Percentiles rank a stretch among this genome's conserved stretches.
These are phyloP conservation scores for Neurospora sp. DNA, from an alignment of 495 filamentous ascomycete genomes.

Conservation along the genomic window DNA sequence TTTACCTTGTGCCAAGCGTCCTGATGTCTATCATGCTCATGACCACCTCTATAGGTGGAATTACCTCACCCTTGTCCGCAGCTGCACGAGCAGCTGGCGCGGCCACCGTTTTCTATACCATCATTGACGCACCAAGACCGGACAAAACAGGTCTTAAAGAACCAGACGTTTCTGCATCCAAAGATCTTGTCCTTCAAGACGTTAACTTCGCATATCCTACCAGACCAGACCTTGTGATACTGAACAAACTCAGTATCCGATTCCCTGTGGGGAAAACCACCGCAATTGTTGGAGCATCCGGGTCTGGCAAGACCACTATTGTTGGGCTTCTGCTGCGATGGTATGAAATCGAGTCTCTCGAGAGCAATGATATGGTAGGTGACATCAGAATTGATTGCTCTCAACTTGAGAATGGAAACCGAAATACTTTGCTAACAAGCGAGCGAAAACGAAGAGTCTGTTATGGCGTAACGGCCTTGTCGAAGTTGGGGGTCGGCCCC, in stretches of 20 bases:
- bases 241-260: constrained; percentile 40
- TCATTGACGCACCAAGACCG: constrained; percentile 44
- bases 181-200: constrained; percentile 48
- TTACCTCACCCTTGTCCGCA: constrained; percentile 40
- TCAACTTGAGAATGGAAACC: constrained; percentile 6
- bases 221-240: constrained; percentile 47
- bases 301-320: constrained; percentile 62
- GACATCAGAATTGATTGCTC: neutral
- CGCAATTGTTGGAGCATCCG: constrained; percentile 74
- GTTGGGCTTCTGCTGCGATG: constrained; percentile 54
- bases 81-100: constrained; percentile 43
- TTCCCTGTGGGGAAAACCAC: constrained; percentile 71
- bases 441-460: constrained; percentile 17
- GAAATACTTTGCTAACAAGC: neutral
- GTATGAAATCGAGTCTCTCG: constrained; percentile 44
- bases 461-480: constrained; percentile 40
- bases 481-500: constrained; percentile 40
- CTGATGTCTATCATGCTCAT: constrained; percentile 50
- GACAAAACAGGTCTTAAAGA: constrained; percentile 35
- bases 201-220: constrained; percentile 58
- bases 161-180: constrained; percentile 33
- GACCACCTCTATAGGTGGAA: constrained; percentile 38
- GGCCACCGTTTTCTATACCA: constrained; percentile 45
- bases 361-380: constrained; percentile 39
- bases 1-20: constrained; percentile 29